Evolutionary conservation across 202 grass and related monocot species (phyloP).

Genomic region (Musa balbisiana): DNA sequence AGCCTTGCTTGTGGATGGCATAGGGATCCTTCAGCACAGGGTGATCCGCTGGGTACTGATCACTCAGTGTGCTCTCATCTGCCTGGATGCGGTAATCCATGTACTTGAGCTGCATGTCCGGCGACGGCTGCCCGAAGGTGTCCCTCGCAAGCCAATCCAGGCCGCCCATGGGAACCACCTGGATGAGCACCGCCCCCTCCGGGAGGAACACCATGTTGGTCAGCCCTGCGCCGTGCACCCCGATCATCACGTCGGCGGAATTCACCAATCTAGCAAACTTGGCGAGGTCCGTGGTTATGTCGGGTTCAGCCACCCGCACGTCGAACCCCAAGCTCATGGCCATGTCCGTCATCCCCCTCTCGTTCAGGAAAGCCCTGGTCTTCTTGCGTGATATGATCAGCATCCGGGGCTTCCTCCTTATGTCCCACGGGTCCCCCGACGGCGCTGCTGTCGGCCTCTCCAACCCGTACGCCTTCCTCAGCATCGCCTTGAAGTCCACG

Average conservation of each 20-base stretch:
- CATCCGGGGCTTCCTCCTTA: slow-evolving; percentile 14
- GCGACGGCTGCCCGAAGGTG: slow-evolving; percentile 9
- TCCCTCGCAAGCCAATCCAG: slow-evolving; percentile 16
- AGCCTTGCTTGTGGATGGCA: slow-evolving; percentile 2
- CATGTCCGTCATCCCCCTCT: slow-evolving; percentile 16
- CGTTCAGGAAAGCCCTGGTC: slow-evolving; percentile 11
- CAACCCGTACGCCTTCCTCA: slow-evolving; percentile 13
- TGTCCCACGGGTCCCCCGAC: neutral
- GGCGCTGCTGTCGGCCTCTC: slow-evolving; percentile 5
- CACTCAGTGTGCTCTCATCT: slow-evolving; percentile 11
- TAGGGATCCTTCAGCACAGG: slow-evolving; percentile 8
- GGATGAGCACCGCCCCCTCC: slow-evolving; percentile 12
- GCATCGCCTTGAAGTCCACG: slow-evolving; percentile 1
- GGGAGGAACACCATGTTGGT: slow-evolving; percentile 26
- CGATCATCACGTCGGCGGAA: slow-evolving; percentile 21
- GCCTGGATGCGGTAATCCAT: slow-evolving; percentile 6
- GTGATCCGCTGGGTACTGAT: slow-evolving; percentile 5
- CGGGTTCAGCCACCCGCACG: slow-evolving; percentile 3
- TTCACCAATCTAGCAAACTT: slow-evolving; percentile 23
- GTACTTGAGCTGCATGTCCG: slow-evolving; percentile 16
- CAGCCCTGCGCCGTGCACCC: slow-evolving; percentile 20
- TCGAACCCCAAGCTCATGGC: slow-evolving; percentile 24
- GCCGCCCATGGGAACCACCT: slow-evolving; percentile 16
- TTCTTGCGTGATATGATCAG: slow-evolving; percentile 16
- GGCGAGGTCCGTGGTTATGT: neutral